Evolutionary conservation across 768 basidiomycete species (phyloP), one percentile per base, ranked within the genome.

Genomic region (Phanerochaete carnosa): DNA sequence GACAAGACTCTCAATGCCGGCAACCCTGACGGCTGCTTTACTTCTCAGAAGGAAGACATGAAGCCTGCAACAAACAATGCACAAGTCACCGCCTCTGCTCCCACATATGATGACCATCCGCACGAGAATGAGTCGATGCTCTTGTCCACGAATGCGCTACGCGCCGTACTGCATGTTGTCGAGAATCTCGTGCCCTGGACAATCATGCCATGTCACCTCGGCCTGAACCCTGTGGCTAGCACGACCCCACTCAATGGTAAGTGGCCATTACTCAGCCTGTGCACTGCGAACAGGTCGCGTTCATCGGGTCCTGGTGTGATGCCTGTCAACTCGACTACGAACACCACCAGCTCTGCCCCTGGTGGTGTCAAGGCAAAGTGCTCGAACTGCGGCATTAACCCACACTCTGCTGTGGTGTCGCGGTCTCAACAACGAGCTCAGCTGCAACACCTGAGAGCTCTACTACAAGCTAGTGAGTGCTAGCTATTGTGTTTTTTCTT

Each of bases 351-450:
- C 66, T 75, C 80, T 28, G 81, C 82, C 0, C 82, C 81, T 4
- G 81, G 79, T 23, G 83, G 83, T 30, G 80, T 82, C 60, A 94
- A 93, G 75, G 89, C 90, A 6, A 92, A 93, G 66, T 94, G 92
- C 68, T 88, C 88, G 8, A 94, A 93, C 72, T 94, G 92, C 66
- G 92, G 92, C 23, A 92, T 92, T 3, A 94, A n/a, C 91, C 0
- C 91, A 92, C 64, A 94, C 92, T 0, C 92, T 92, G 7, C 81
- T 94, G 28, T 94, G 92, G 92, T 79, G 92, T 19, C 81, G 92
- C 1, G 92, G 92, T 0, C 73, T 94, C 65, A 94, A 93, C 63
- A 92, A 94, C 64, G 92, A 94, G 75, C 72, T 94, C 59, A 94
- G 94, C 66, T 94, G 92, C 70, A 94, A 94, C 66, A 92, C 92